Percentiles rank a stretch among this genome's conserved stretches.
These are phyloP conservation scores for Colletotrichum gloeosporioides DNA, from an alignment of 2,329 filamentous ascomycete species.

Conservation along the genomic window DNA sequence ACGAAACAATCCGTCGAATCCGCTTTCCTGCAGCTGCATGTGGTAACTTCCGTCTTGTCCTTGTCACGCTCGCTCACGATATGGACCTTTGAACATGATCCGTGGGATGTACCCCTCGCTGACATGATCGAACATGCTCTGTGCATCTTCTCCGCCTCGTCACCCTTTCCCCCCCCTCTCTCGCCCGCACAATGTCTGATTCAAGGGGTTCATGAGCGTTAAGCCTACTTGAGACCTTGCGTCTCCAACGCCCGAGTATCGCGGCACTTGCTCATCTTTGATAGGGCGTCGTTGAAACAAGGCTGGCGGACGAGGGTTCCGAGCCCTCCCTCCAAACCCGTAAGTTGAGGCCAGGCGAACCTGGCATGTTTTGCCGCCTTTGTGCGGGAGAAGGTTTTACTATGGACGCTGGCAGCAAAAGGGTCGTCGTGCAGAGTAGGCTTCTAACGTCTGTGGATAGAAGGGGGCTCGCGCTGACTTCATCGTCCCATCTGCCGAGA, in stretches of 20 bases:
- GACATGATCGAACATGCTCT: not conserved
- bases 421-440: not conserved
- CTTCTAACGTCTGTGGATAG: not conserved
- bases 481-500: conserved; percentile 13
- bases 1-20: not conserved
- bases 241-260: not conserved
- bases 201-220: not conserved
- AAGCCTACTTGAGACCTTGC: not conserved
- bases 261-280: not conserved
- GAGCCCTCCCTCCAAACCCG: not conserved
- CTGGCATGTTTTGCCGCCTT: not conserved
- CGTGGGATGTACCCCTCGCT: not conserved
- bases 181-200: not conserved
- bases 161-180: not conserved
- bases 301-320: not conserved
- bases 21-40: not conserved
- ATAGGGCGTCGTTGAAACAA: conserved; percentile 14
- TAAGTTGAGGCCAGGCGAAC: not conserved
- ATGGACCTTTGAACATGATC: not conserved
- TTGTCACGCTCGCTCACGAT: not conserved
- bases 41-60: not conserved
- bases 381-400: not conserved
- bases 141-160: not conserved
- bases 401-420: not conserved
- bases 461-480: not conserved